Conservation (phyloP, 1,284 basidiomycete genomes). For the Chondrostereum purpureum region DNA sequence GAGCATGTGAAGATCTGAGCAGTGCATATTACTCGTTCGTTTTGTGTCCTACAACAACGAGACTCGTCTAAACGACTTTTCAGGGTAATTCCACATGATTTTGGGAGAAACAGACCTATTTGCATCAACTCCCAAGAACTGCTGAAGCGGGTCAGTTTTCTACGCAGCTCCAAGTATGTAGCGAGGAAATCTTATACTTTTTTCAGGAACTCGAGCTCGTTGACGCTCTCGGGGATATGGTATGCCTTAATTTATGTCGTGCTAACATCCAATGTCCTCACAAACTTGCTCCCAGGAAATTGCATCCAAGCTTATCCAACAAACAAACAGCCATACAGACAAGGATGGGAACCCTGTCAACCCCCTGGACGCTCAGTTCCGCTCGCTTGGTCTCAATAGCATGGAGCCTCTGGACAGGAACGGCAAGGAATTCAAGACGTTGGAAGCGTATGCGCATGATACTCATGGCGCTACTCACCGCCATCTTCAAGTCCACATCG, state of each 20-base stretch:
- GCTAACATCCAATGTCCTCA: slow-evolving; percentile 7
- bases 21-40: slow-evolving; percentile 51
- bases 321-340: slow-evolving; percentile 29
- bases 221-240: slow-evolving; percentile 61
- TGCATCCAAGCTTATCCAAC: slow-evolving; percentile 50
- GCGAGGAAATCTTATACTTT: too few species aligned
- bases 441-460: slow-evolving; percentile 46
- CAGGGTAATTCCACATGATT: slow-evolving; percentile 59
- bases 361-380: slow-evolving; percentile 52
- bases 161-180: slow-evolving; percentile 2
- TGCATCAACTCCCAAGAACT: slow-evolving; percentile 32
- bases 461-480: slow-evolving; percentile 52
- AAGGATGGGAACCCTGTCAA: slow-evolving; percentile 43
- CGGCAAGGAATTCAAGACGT: slow-evolving; percentile 42
- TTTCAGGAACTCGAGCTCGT: slow-evolving; percentile 56
- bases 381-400: slow-evolving; percentile 41
- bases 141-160: slow-evolving; percentile 35
- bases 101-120: slow-evolving; percentile 44
- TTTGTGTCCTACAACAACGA: slow-evolving; percentile 3
- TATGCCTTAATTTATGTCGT: slow-evolving; percentile 14
- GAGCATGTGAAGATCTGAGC: slow-evolving; percentile 43
- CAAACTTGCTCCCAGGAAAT: slow-evolving; percentile 35
- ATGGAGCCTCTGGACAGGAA: slow-evolving; percentile 43
- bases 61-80: neutral
- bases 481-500: slow-evolving; percentile 35